Base-by-base conservation (phyloP, 2,329 filamentous ascomycete species). In the Alternaria arborescens region DNA sequence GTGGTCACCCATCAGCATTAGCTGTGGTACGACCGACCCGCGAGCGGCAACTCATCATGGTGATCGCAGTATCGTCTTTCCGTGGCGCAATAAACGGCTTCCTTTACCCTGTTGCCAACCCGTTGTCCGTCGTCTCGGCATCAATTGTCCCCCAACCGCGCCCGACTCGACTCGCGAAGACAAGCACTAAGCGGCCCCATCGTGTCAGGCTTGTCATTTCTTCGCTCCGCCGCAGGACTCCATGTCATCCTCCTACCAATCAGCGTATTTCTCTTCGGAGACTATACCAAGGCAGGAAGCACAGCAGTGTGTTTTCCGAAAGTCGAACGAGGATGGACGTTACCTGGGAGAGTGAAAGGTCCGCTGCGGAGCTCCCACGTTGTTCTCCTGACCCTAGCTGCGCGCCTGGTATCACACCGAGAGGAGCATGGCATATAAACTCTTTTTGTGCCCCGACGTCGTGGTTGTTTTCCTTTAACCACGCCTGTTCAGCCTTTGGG, bases 311-410 rank as follows among this genome's bases (percentile, higher is more conserved):
- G 34, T 32, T 24, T 50, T 42, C 61, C 60, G 56, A 64, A 53
- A 32, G 43, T 44, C 36, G 32, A 55, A 43, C 38, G 26, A 42
- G 30, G 26, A 55, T 36, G 36, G 26, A 52, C 58, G 43, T 56
- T 62, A 50, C 61, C 62, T 52, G 57, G 58, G 43, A 64, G n/a
- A 66, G 61, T 34, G 53, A 57, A 60, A 54, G 26, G 51, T 50
- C 60, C 65, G 65, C 62, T 64, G 67, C 62, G 62, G 65, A 64
- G 67, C 60, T 59, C 55, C 62, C 62, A 65, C 62, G 56, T 64
- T 68, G 43, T 52, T 55, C 51, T 43, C 42, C 48, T 60, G 48
- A 47, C 55, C 44, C 58, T 18, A 34, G 34, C 52, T 56, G 56
- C 22, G 26, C 54, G 59, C 50, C 57, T 56, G 44, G 24, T 20